phyloP scores from a whole-genome alignment of 495 filamentous ascomycete genomes.

The Aspergillus sclerotiicarbonarius region DNA sequence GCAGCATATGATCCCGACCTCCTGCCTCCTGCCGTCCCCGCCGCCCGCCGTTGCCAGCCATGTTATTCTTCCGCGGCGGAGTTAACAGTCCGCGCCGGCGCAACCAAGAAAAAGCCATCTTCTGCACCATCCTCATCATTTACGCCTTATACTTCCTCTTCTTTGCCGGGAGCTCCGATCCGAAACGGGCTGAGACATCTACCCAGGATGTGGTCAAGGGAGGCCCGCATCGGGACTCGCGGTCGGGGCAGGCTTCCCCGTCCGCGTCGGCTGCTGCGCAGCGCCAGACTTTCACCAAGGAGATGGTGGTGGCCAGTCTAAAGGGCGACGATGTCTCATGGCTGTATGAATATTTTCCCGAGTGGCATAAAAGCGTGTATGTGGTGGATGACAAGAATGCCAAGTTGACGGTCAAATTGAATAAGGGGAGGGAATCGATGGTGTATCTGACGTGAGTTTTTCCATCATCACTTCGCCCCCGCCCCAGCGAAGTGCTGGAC shows the following conservation, averaged over 20 bases:
- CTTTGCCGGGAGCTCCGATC: constrained; percentile 28
- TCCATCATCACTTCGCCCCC: not conserved
- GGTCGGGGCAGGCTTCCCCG: constrained; percentile 28
- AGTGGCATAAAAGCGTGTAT: constrained; percentile 52
- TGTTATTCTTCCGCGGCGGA: constrained; percentile 42
- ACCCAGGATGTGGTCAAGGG: constrained; percentile 24
- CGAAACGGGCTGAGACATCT: constrained; percentile 18
- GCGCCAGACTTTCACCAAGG: constrained; percentile 32
- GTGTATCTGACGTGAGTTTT: constrained; percentile 58
- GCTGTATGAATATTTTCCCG: constrained; percentile 49
- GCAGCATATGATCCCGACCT: not conserved
- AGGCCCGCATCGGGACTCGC: constrained; percentile 19
- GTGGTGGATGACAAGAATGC: constrained; percentile 49
- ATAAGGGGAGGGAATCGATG: constrained; percentile 60
- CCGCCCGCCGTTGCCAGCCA: constrained; percentile 18
- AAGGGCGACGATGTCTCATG: constrained; percentile 54
- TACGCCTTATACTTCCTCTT: constrained; percentile 41
- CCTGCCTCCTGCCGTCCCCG: not conserved
- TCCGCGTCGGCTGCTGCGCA: constrained; percentile 14
- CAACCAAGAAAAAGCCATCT: constrained; percentile 41
- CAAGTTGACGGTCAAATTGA: constrained; percentile 44
- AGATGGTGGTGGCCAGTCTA: constrained; percentile 56
- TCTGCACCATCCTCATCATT: constrained; percentile 42
- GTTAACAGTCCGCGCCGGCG: constrained; percentile 41
- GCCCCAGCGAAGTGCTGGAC: not conserved